Evolutionary conservation across 2,329 filamentous ascomycete genomes (phyloP), one percentile per base, ranked within the genome.

Genomic region (Cercospora zeae-maydis): DNA sequence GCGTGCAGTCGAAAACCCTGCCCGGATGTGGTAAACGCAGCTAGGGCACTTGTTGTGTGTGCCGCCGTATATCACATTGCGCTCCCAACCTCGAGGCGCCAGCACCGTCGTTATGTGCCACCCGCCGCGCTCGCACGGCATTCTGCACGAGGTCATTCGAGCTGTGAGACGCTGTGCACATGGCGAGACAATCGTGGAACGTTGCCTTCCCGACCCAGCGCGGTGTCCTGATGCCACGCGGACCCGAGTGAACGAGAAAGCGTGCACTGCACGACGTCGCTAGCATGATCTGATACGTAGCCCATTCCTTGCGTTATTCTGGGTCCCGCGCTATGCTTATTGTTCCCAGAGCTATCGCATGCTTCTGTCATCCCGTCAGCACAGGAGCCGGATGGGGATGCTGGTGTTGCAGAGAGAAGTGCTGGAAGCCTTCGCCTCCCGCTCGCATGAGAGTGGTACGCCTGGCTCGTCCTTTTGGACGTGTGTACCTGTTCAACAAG

Each of bases 171-270:
- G 55, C 45, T 36, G 24, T 30, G 51, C 63, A 62, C 59, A 65
- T 62, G 59, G 54, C 59, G 58, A 57, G 59, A 62, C 59, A 54
- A 62, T 62, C 59, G 59, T 60, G 59, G 31, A 49, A 61, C 62
- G 54, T 58, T 27, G 55, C 47, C 52, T 34, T 51, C 55, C 54
- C 60, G 54, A 42, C 55, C 54, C 54, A 58, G 47, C 34, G 47
- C 47, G 30, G 54, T 47, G 61, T 59, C 49, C 16, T 54, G n/a
- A 30, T 59, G 54, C 57, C 57, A 59, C 57, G 57, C 57, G 57
- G 45, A 27, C 57, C 57, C 57, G 57, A 59, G n/a, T 37, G 39
- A 31, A 51, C 45, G 27, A 59, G 14, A 59, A 51, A 31, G 45
- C 57, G 57, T 59, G 57, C 19, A 36, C 30, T 52, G 57, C 57